phyloP scores from a whole-genome alignment of 257 asterid genomes.

The Plantago elongata region DNA sequence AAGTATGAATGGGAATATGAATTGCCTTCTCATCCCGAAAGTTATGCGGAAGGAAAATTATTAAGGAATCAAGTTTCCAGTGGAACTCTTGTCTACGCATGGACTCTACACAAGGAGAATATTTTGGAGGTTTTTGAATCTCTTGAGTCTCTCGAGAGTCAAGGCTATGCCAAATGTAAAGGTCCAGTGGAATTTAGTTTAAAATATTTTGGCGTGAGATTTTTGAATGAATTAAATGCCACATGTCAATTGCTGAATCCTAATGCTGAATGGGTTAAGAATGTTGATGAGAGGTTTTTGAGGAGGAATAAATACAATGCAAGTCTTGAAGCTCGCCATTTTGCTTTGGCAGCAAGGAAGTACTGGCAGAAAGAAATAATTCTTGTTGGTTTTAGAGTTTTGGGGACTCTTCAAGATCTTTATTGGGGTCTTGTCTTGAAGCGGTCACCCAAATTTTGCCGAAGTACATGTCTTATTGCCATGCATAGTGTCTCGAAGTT shows the following conservation, averaged over 20 bases:
- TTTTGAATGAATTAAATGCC: constrained; percentile 4
- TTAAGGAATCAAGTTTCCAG: constrained; percentile 29
- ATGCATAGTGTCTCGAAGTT: constrained; percentile 31
- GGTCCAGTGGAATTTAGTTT: constrained; percentile 29
- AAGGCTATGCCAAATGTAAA: constrained; percentile 4
- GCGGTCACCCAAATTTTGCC: constrained; percentile 22
- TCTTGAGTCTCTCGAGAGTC: constrained; percentile 24
- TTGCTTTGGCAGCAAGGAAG: constrained; percentile 36
- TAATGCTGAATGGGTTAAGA: constrained; percentile 44
- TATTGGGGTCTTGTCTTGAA: constrained; percentile 8
- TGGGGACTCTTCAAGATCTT: constrained; percentile 35
- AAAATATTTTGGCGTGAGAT: constrained; percentile 52
- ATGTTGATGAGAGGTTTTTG: constrained; percentile 23
- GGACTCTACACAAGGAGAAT: constrained; percentile 37
- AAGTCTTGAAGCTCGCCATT: constrained; percentile 32
- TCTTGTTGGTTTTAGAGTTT: constrained; percentile 36
- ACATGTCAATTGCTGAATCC: constrained; percentile 39
- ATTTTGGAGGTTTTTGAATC: constrained; percentile 28
- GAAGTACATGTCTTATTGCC: constrained; percentile 29
- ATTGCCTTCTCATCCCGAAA: constrained; percentile 16
- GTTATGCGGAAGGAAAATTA: constrained; percentile 23
- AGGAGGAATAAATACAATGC: constrained; percentile 17
- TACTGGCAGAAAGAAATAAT: constrained; percentile 37
- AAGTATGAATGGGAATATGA: constrained; percentile 35
- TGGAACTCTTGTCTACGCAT: constrained; percentile 37